Evolutionary conservation across 257 asterid genomes (phyloP).

Genomic region (Primulina eburnea): DNA sequence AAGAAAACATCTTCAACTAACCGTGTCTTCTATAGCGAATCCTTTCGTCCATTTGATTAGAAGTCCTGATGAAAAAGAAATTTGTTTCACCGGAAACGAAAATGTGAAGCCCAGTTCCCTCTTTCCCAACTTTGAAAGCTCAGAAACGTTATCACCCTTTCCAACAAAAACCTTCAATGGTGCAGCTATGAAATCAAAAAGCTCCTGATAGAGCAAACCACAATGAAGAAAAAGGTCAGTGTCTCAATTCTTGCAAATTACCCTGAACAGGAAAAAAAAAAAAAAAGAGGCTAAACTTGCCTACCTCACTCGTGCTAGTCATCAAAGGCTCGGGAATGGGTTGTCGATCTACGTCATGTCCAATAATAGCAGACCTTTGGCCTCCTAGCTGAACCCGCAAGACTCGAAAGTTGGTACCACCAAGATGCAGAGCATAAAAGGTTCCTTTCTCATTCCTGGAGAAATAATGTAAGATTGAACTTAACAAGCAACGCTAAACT

Average conservation of each 20-base stretch:
- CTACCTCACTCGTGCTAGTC: constrained; percentile 61
- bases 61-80: constrained; percentile 63
- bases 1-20: constrained; percentile 30
- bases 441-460: constrained; percentile 54
- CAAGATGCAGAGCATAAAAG: constrained; percentile 63
- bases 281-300: constrained; percentile 12
- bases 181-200: constrained; percentile 75
- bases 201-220: constrained; percentile 48
- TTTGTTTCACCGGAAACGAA: constrained; percentile 79
- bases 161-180: constrained; percentile 56
- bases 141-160: constrained; percentile 42
- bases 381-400: constrained; percentile 62
- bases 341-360: constrained; percentile 42
- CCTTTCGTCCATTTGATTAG: constrained; percentile 84
- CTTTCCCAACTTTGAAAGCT: constrained; percentile 32
- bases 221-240: constrained; percentile 10
- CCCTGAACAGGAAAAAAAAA: constrained; percentile 7
- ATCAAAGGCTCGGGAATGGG: constrained; percentile 58
- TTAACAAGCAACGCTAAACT: neutral
- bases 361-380: constrained; percentile 50
- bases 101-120: constrained; percentile 85
- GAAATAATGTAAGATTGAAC: neutral
- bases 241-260: neutral
- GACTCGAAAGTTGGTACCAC: constrained; percentile 67
- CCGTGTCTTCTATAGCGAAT: constrained; percentile 67